Evolutionary conservation across 495 filamentous ascomycete genomes (phyloP), one percentile per base, ranked within the genome.

Genomic region (Sabuloglossum arenarium): DNA sequence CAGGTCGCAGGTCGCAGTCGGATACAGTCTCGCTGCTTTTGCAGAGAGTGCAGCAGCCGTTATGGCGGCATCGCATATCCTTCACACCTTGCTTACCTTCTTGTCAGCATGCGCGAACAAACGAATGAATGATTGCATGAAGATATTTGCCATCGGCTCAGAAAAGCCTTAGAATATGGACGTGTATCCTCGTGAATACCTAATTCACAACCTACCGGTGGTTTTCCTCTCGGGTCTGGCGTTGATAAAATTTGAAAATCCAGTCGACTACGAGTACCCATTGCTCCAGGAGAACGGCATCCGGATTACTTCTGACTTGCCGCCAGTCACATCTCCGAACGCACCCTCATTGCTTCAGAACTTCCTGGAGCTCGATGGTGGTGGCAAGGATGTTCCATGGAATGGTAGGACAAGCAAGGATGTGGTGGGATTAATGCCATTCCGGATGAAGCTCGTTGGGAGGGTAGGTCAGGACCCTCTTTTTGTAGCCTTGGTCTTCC

Each of bases 161-260:
- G n/a, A 43, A 19, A 10, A 21, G 39, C n/a, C 39, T n/a, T 43
- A 43, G 19, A 30, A 19, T 28, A 95, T 95, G 88, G 87, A 95
- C 71, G 87, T 79, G 59, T 94, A 91, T 69, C 86, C 88, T 39
- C 65, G 73, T 60, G 79, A 81, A 63, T 90, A 87, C 69, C 71
- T 89, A 69, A 75, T 79, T 67, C 87, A 88, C 68, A 87, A 86
- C 65, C 71, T 86, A 57, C 88, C 88, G 16, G 75, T 91, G 34
- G 69, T 95, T 57, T 67, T 93, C 23, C 73, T 91, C 28, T 86
- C 85, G 24, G 88, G 88, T 6, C 72, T 94, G 5, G 75, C 77
- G 32, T 59, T 24, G 24, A 46, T 42, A 27, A 19, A 11, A 69
- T 16, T 59, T 5, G 11, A 62, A 6, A 65, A 65, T 50, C 58